Conservation (phyloP, 148 eudicot species). For the Oxyria digyna region DNA sequence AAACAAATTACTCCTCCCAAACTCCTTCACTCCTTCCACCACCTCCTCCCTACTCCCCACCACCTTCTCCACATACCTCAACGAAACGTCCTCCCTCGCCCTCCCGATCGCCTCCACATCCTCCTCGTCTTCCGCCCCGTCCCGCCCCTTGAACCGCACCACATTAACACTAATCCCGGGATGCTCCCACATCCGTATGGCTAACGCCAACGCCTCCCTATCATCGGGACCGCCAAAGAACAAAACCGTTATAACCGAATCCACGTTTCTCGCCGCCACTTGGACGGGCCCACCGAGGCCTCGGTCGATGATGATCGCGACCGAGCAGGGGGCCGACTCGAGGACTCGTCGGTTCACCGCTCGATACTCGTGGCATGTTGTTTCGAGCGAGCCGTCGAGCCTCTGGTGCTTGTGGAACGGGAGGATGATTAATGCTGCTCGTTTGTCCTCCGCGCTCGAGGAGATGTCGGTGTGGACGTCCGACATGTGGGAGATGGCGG, state of each 20-base stretch:
- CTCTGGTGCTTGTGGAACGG: constrained; percentile 69
- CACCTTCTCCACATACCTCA: constrained; percentile 44
- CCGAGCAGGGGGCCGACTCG: constrained; percentile 57
- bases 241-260: constrained; percentile 29
- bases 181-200: constrained; percentile 69
- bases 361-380: constrained; percentile 45
- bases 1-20: constrained; percentile 34
- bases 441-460: constrained; percentile 44
- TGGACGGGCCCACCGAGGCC: constrained; percentile 74
- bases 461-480: constrained; percentile 73
- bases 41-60: constrained; percentile 27
- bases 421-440: constrained; percentile 49
- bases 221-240: constrained; percentile 84
- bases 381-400: constrained; percentile 61
- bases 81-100: constrained; percentile 23
- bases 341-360: constrained; percentile 45
- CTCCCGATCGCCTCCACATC: constrained; percentile 30
- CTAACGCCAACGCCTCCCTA: constrained; percentile 60
- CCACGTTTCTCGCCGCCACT: constrained; percentile 57
- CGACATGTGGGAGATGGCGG: constrained; percentile 51
- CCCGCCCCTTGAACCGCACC: constrained; percentile 14
- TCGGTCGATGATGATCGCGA: constrained; percentile 55
- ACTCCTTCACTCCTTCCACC: constrained; percentile 21
- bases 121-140: neutral
- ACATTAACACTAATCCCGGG: constrained; percentile 49